Base-by-base conservation (phyloP, 805 yeast genomes). In the Wickerhamomyces chambardii region DNA sequence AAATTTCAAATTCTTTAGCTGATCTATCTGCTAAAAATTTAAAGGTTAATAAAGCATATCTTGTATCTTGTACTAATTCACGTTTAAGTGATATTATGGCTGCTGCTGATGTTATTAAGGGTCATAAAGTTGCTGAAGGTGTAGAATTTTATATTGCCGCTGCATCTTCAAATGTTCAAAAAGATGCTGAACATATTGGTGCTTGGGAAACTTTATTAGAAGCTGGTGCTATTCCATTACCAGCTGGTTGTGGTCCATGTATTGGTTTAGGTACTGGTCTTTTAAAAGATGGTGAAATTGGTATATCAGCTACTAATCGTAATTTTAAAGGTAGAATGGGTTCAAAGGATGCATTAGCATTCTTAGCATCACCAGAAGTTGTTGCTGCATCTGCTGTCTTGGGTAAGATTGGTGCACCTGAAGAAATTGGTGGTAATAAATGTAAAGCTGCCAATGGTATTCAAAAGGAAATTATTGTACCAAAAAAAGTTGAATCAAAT, bases 261-360 rank as follows among this genome's bases (percentile, higher is more conserved):
- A 92, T 92, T 54, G 99, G 99, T 27, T 68, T 92, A 37, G 99
- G 99, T 37, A 71, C 94, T 21, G 99, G 99, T 33, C 66, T 92
- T 44, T 67, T 92, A 46, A 79, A 92, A 61, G 90, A 85, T 26
- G 98, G 98, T 31, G 97, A 92, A 61, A 95, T 92, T 39, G 98
- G 99, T 45, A 92, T 92, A 51, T 84, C 95, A 44, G 98, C 98
- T 39, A 92, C 98, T 7, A 92, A 92, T 68, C 78, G 99, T 67
- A 92, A 92, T 64, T 92, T 92, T 73, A 92, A 92, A 64, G 99
- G 99, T 42, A 78, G 99, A 65, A 92, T 92, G 99, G 99, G 99
- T 8, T 82, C 95, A 7, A 83, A 82, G 48, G 97, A 92, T 50
- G 98, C 98, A 1, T 66, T 87, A 41, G 98, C 98, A 1, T 92